A percentile compares a stretch with the other conserved stretches of the same genome.
These are phyloP conservation scores for Podaxis mareebaensis DNA, from an alignment of 768 basidiomycete species.

Conservation along the genomic window DNA sequence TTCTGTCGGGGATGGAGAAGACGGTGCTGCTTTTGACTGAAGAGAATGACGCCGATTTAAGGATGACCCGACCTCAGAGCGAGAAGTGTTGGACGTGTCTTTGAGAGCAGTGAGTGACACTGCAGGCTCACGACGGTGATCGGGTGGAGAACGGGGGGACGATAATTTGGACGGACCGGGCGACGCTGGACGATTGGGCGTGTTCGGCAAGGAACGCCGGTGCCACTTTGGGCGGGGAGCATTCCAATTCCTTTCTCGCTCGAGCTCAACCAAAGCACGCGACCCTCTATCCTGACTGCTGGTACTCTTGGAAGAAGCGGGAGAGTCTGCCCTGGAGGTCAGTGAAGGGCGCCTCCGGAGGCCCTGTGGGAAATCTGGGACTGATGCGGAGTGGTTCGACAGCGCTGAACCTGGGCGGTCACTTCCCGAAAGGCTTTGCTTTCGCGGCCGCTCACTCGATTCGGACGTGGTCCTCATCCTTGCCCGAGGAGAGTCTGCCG, in stretches of 20 bases:
- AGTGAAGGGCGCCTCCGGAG: conserved; percentile 35
- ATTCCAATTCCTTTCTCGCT: conserved; percentile 72
- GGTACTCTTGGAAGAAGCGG: conserved; percentile 34
- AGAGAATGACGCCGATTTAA: background rate
- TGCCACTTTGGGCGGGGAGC: conserved; percentile 63
- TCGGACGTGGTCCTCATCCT: conserved; percentile 10
- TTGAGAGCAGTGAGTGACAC: background rate
- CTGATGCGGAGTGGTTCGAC: conserved; percentile 34
- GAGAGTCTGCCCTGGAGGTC: conserved; percentile 42
- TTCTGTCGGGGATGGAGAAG: conserved; percentile 15
- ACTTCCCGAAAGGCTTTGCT: background rate
- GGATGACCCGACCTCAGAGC: background rate
- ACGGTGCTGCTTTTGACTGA: conserved; percentile 5
- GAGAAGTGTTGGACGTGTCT: conserved; percentile 3
- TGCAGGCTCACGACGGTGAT: background rate
- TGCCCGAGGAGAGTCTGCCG: background rate
- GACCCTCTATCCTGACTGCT: conserved; percentile 28
- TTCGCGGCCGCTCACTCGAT: conserved; percentile 1
- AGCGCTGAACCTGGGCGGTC: conserved; percentile 39
- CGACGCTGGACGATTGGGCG: conserved; percentile 18
- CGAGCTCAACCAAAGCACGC: conserved; percentile 26
- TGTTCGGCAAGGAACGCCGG: conserved; percentile 16
- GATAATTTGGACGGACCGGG: conserved; percentile 13
- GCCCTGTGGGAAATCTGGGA: conserved; percentile 15
- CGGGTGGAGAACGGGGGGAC: conserved; percentile 7